Evolutionary conservation across 2,329 filamentous ascomycete genomes (phyloP), one percentile per base, ranked within the genome.

Genomic region (Boeremia lycopersici): DNA sequence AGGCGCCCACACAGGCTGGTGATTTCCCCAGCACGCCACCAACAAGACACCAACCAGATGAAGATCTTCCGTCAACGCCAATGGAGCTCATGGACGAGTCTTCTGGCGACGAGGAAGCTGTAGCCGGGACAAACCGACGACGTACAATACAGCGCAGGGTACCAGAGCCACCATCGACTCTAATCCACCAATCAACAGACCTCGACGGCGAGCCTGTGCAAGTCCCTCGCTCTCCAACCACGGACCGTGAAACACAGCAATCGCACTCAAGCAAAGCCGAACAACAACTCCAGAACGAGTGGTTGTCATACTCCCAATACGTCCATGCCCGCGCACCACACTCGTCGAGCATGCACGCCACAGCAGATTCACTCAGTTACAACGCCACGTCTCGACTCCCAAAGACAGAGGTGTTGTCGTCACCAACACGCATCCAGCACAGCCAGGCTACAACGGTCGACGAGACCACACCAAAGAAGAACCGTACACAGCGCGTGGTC

Each of bases 391-490:
- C 69, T 2, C 52, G 50, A 11, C 13, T 41, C 6, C 12, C 46
- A 5, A 50, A 25, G 11, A 33, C 30, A 25, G n/a, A 13, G 6
- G 31, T 19, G 6, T 8, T 19, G 9, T 34, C 47, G 9, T 50
- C 52, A 3, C 38, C 46, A 10, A 19, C 42, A 1, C 42, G 31
- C 11, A 17, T 46, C 1, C 46, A 57, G 12, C 53, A 64, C 1
- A 73, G 70, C 46, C 72, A 74, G 61, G 72, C 72, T 1, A 74
- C 72, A 8, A 74, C 72, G 2, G 57, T 74, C 3, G 70, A 72
- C 12, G 64, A 68, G 46, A 48, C 63, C 19, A 68, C 67, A 1
- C 66, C 68, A 0, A 53, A 43, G 23, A 65, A 62, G n/a, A 57
- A 60, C 2, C 56, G 58, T 7, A 47, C 49, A 1, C 61, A 64